Conservation (phyloP, 2,329 filamentous ascomycete genomes). For the Alternaria arbusti region DNA sequence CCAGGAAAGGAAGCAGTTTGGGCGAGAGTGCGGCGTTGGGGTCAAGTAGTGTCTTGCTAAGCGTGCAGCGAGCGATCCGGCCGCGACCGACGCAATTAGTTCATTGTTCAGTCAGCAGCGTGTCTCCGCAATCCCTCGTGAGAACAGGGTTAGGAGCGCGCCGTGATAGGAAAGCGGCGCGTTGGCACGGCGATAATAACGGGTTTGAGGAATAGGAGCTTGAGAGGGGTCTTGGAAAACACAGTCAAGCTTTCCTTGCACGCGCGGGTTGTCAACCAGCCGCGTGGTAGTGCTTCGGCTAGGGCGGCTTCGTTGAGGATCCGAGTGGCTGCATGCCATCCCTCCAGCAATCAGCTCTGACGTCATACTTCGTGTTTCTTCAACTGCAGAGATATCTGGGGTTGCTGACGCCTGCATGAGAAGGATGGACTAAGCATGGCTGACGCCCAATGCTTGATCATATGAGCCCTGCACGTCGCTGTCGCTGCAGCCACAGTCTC, state of each 20-base stretch:
- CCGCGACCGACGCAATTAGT: constrained; percentile 22
- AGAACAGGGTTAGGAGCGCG: constrained; percentile 2
- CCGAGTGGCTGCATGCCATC: neutral
- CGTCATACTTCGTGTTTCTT: neutral
- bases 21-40: neutral
- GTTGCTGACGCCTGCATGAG: neutral
- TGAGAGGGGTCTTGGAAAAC: neutral
- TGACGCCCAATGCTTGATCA: neutral
- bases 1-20: neutral
- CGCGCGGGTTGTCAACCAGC: neutral
- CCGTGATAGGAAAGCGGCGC: constrained; percentile 7
- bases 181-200: constrained; percentile 2
- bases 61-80: constrained; percentile 21
- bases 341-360: neutral
- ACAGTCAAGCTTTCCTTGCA: neutral
- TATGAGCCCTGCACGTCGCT: neutral
- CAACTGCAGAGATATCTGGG: neutral
- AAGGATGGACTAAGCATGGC: neutral
- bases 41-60: constrained; percentile 19
- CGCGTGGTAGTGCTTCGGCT: neutral
- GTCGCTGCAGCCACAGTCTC: neutral
- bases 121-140: neutral
- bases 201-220: neutral
- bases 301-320: constrained; percentile 1
- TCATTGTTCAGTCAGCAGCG: constrained; percentile 23